A percentile compares a stretch with the other conserved stretches of the same genome.
Conservation (phyloP, 352 stramenopile species). For the Phytophthora tubulina region DNA sequence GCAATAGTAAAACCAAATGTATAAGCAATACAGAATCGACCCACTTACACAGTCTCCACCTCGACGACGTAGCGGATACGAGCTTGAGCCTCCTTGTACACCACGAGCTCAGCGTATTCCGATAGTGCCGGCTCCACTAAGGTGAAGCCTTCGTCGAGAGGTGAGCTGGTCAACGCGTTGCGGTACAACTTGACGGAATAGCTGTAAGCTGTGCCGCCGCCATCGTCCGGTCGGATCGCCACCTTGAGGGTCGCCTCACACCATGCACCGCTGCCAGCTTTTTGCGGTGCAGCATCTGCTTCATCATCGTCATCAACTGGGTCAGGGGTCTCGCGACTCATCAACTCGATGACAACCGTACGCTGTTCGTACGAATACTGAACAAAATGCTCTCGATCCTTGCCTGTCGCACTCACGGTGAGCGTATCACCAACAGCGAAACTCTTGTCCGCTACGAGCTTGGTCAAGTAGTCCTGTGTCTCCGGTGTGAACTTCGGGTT, state of each 20-base stretch:
- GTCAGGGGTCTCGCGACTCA: slow-evolving; percentile 35
- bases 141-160: slow-evolving; percentile 26
- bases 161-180: slow-evolving; percentile 43
- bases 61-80: slow-evolving; percentile 85
- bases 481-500: slow-evolving; percentile 45
- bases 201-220: slow-evolving; percentile 26
- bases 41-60: slow-evolving; percentile 49
- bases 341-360: slow-evolving; percentile 59
- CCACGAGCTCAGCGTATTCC: slow-evolving; percentile 73
- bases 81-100: slow-evolving; percentile 79
- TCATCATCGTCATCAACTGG: slow-evolving; percentile 7
- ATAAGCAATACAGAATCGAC: not conserved
- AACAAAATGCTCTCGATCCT: slow-evolving; percentile 51
- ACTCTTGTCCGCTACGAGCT: slow-evolving; percentile 47
- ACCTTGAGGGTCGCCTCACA: slow-evolving; percentile 44
- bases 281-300: not conserved
- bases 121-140: slow-evolving; percentile 31
- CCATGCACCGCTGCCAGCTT: slow-evolving; percentile 26
- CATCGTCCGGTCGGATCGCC: slow-evolving; percentile 20
- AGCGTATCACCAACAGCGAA: slow-evolving; percentile 53
- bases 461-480: slow-evolving; percentile 50
- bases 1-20: slow-evolving; percentile 17
- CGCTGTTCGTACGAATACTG: slow-evolving; percentile 34
- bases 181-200: slow-evolving; percentile 67
- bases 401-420: slow-evolving; percentile 39